Evolutionary conservation across 495 filamentous ascomycete species (phyloP).

Genomic region (Filosporella fistucella): DNA sequence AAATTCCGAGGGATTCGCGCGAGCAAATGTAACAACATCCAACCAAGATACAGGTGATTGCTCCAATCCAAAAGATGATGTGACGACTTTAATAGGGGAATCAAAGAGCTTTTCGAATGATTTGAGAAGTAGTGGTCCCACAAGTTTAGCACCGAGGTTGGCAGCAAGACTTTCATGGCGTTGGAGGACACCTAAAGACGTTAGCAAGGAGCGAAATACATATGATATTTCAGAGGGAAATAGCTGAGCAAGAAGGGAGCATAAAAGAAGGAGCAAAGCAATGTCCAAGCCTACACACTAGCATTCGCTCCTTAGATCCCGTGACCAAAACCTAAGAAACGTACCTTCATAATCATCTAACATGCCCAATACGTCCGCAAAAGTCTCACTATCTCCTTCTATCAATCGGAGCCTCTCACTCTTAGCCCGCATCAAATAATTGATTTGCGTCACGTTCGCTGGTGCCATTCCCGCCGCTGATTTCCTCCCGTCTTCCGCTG

Average conservation of each 20-base stretch:
- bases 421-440: conserved; percentile 58
- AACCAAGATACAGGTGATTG: conserved; percentile 67
- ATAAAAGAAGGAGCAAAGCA: too few relatives aligned
- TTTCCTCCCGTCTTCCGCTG: conserved; percentile 27
- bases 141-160: conserved; percentile 77
- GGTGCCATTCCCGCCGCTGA: conserved; percentile 30
- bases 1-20: conserved; percentile 76
- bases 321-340: too few relatives aligned
- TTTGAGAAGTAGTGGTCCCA: conserved; percentile 77
- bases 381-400: conserved; percentile 37
- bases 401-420: conserved; percentile 37
- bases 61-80: conserved; percentile 45
- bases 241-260: neutral
- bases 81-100: conserved; percentile 64
- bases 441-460: conserved; percentile 62
- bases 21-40: conserved; percentile 80
- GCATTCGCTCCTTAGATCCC: neutral
- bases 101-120: conserved; percentile 84
- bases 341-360: conserved; percentile 74
- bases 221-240: neutral
- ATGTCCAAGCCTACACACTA: neutral
- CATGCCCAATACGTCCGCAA: conserved; percentile 50
- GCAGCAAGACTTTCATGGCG: conserved; percentile 81
- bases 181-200: conserved; percentile 58
- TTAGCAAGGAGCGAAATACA: neutral